Conservation (phyloP, 345 rosid genomes). For the Combretum micranthum region DNA sequence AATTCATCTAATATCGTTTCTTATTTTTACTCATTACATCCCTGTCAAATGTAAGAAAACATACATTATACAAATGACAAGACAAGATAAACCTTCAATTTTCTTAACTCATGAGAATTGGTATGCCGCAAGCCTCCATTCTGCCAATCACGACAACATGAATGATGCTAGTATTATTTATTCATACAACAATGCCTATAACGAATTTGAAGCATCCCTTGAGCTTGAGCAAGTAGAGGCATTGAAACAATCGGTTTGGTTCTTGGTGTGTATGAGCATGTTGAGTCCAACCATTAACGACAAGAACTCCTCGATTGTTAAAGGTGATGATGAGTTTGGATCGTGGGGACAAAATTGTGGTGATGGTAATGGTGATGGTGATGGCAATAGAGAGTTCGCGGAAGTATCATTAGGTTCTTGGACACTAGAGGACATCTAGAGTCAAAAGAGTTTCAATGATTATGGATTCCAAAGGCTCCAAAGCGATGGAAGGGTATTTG, state of each 20-base stretch:
- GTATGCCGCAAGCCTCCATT: constrained; percentile 57
- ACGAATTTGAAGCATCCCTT: constrained; percentile 72
- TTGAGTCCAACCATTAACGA: constrained; percentile 69
- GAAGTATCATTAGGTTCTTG: constrained; percentile 45
- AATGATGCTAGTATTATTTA: constrained; percentile 41
- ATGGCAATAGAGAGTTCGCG: constrained; percentile 10
- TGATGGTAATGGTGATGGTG: constrained; percentile 34
- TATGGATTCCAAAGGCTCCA: constrained; percentile 61
- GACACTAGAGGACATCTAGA: constrained; percentile 94
- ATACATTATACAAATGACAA: constrained; percentile 74
- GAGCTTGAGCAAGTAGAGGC: constrained; percentile 40
- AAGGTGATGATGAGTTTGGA: constrained; percentile 52
- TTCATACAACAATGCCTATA: constrained; percentile 49
- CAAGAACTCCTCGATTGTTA: constrained; percentile 69
- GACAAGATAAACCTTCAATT: constrained; percentile 41
- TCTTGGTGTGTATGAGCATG: constrained; percentile 68
- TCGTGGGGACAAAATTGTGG: constrained; percentile 22
- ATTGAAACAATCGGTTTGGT: constrained; percentile 50
- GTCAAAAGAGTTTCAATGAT: constrained; percentile 56
- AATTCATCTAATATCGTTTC: no score
- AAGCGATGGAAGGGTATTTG: constrained; percentile 67
- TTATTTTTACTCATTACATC: no score
- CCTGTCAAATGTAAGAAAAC: constrained; percentile 24
- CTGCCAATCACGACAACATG: constrained; percentile 19
- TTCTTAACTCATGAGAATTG: constrained; percentile 65